Conservation (phyloP, 306 rosid species). For the Vigna reflexopilosa region DNA sequence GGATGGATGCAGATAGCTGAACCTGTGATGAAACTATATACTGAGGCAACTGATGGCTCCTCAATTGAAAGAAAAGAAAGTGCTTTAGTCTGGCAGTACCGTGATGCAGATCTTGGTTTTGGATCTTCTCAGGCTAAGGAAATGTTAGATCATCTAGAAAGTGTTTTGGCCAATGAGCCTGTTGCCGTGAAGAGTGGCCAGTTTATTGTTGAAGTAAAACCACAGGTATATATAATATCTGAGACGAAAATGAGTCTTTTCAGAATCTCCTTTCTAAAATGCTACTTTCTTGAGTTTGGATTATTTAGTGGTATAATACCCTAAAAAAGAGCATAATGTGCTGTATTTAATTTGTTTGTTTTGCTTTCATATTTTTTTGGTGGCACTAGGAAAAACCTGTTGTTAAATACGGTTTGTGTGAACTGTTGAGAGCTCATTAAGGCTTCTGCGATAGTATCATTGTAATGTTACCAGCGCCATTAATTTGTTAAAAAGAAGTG, state of each 20-base stretch:
- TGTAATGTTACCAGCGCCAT: constrained; percentile 7
- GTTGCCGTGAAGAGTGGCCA: constrained; percentile 87
- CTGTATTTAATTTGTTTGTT: constrained; percentile 24
- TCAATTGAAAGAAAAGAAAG: constrained; percentile 77
- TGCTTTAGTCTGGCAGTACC: constrained; percentile 84
- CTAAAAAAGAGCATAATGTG: not conserved
- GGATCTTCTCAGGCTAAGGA: constrained; percentile 91
- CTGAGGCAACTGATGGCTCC: constrained; percentile 91
- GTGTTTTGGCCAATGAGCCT: constrained; percentile 88
- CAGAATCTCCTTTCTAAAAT: not conserved
- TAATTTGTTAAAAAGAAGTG: not conserved
- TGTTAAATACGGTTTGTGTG: constrained; percentile 5
- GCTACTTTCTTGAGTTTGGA: constrained; percentile 5
- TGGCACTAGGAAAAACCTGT: not conserved
- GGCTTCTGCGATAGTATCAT: constrained; percentile 6
- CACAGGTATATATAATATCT: constrained; percentile 66
- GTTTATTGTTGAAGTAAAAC: constrained; percentile 79
- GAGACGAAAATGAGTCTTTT: constrained; percentile 26
- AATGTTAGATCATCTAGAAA: constrained; percentile 84
- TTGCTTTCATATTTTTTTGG: constrained; percentile 4
- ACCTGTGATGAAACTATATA: constrained; percentile 76
- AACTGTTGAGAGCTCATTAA: constrained; percentile 23
- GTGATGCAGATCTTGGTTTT: constrained; percentile 76
- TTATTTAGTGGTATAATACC: not conserved
- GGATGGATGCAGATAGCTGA: constrained; percentile 85